Base-by-base conservation (phyloP, 257 asterid species). In the Datura wrightii region DNA sequence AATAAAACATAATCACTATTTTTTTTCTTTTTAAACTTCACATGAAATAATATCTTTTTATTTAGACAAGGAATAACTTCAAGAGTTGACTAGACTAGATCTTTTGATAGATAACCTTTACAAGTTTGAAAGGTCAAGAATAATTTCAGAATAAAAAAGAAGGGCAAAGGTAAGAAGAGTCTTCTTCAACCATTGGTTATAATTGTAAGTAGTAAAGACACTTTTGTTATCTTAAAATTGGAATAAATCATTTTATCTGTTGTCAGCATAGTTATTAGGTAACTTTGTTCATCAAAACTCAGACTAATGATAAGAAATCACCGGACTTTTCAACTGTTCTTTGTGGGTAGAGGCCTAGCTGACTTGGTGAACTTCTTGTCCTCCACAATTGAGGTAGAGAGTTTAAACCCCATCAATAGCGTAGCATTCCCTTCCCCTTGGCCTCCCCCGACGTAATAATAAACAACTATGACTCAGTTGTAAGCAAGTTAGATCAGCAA, bases 121-220 rank as follows among this genome's bases (percentile, higher is more conserved):
- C 13, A 14, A 7, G 7, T 24, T 48, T 8, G 80, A 82, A 84
- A 76, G 82, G 87, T 44, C 79, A 60, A 83, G 85, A 86, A 84
- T 84, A 82, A 65, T 63, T 54, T 6, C 37, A 46, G 55, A 46
- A 71, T 19, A 54, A 3, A 55, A 58, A 55, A 48, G 18, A 76
- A 50, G 56, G 79, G 62, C 13, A 24, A 36, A 74, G 8, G 36
- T 76, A 37, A 50, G 31, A 52, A 67, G 84, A 67, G 74, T 59
- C 34, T 67, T 14, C 60, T 37, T 44, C 50, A 39, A 3, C 56
- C 72, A 78, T 58, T 80, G 83, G 81, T 48, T 53, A 78, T 76
- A 8, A 10, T 24, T 13, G 31, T 65, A 44, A 52, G 36, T 70
- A 79, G 9, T 24, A 78, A 24, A 63, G 78, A 81, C 50, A 71